phyloP scores from a whole-genome alignment of 1,139 yeast species.

The Geotrichum histeridarum region DNA sequence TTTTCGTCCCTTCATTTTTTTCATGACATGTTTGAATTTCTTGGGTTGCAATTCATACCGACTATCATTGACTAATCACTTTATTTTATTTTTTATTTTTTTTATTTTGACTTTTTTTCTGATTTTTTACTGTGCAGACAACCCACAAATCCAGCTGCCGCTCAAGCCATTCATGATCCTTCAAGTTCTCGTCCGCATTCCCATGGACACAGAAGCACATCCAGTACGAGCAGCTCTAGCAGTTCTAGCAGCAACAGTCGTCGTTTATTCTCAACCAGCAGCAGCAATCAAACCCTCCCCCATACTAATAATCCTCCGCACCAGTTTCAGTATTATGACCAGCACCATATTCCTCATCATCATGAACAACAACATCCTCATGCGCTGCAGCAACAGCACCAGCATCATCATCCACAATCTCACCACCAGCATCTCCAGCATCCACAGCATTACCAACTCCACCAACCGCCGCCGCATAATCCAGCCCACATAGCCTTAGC shows the following conservation, averaged over 20 bases:
- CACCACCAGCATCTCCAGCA: neutral
- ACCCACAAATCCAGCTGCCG: neutral
- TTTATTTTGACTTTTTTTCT: no score
- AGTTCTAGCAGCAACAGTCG: neutral
- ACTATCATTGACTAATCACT: conserved; percentile 3
- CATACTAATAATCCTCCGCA: no score
- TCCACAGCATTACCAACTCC: neutral
- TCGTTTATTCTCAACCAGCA: no score
- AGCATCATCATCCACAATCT: neutral
- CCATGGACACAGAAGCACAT: no score
- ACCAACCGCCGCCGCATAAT: neutral
- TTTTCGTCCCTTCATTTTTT: neutral
- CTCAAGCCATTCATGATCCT: neutral
- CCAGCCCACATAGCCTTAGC: neutral
- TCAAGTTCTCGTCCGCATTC: neutral
- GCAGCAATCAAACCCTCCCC: no score
- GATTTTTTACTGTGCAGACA: neutral
- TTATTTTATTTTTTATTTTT: neutral
- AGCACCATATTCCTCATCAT: no score
- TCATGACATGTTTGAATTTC: neutral
- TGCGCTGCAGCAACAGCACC: conserved; percentile 2
- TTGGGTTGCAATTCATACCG: neutral
- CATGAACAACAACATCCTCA: no score
- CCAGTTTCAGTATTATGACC: no score
- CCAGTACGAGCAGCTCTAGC: conserved; percentile 6